These are phyloP conservation scores for Turnera subulata DNA, from an alignment of 345 rosid species.

Conservation along the genomic window DNA sequence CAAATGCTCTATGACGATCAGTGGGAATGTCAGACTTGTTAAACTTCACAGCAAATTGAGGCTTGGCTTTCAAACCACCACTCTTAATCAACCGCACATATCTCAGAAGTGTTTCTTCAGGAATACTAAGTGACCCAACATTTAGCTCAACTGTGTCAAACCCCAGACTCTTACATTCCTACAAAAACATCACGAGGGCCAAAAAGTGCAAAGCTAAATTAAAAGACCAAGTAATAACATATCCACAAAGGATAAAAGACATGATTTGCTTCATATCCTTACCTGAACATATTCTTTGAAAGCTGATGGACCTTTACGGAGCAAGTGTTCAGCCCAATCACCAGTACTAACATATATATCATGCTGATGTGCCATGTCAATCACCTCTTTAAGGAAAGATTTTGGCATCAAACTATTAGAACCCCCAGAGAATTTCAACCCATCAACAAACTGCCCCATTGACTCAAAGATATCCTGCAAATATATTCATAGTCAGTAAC, in stretches of 20 bases:
- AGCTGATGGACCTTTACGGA: constrained; percentile 63
- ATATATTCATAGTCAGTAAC: not conserved
- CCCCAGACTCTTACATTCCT: constrained; percentile 90
- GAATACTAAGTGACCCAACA: constrained; percentile 68
- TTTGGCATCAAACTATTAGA: constrained; percentile 78
- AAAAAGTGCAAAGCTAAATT: constrained; percentile 1
- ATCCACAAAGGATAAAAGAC: no score
- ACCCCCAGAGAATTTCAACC: constrained; percentile 84
- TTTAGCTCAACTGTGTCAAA: constrained; percentile 84
- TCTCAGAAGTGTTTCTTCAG: constrained; percentile 82
- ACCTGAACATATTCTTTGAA: constrained; percentile 81
- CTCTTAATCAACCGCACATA: constrained; percentile 76
- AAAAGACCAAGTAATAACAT: not conserved
- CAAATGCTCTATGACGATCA: constrained; percentile 59
- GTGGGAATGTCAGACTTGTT: constrained; percentile 71
- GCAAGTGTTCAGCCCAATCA: constrained; percentile 86
- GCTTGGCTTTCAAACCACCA: constrained; percentile 80
- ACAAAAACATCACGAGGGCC: not conserved
- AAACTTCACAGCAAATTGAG: constrained; percentile 66
- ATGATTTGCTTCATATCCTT: constrained; percentile 2
- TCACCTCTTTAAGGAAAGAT: constrained; percentile 58
- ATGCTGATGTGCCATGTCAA: constrained; percentile 69
- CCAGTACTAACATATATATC: constrained; percentile 84
- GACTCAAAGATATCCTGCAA: constrained; percentile 83
- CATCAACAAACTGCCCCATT: constrained; percentile 85